These are phyloP conservation scores for Didymella sp. DNA, from an alignment of 2,329 filamentous ascomycete species.

Conservation along the genomic window DNA sequence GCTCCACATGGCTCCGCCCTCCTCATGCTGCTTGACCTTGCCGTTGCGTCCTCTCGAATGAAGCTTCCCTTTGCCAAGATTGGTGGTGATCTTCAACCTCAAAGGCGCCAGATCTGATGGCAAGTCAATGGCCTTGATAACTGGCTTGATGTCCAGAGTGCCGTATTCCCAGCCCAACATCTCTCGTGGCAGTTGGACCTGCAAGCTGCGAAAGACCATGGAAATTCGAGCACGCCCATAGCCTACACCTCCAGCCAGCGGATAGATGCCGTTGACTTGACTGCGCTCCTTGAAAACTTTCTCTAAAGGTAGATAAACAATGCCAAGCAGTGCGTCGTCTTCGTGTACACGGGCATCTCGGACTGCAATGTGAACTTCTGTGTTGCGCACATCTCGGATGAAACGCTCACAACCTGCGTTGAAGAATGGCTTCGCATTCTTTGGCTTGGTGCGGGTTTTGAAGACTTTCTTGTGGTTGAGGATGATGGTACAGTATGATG, in stretches of 20 bases:
- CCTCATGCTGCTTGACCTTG: conserved; percentile 36
- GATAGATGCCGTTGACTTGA: conserved; percentile 71
- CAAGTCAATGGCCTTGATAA: conserved; percentile 59
- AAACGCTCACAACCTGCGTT: conserved; percentile 78
- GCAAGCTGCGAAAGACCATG: conserved; percentile 74
- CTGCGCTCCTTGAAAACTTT: conserved; percentile 68
- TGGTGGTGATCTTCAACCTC: conserved; percentile 67
- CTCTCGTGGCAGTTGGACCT: conserved; percentile 65
- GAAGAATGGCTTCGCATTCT: conserved; percentile 79
- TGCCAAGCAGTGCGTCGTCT: conserved; percentile 71
- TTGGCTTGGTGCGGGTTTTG: conserved; percentile 76
- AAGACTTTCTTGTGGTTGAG: conserved; percentile 74
- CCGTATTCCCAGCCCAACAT: conserved; percentile 75
- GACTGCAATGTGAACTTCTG: conserved; percentile 72
- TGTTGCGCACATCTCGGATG: conserved; percentile 70
- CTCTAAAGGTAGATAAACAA: conserved; percentile 70
- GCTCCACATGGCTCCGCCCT: conserved; percentile 59
- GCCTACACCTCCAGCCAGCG: conserved; percentile 74
- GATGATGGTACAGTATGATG: conserved; percentile 75
- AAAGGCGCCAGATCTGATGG: conserved; percentile 58
- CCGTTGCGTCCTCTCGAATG: conserved; percentile 51
- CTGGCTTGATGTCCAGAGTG: conserved; percentile 68
- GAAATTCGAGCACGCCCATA: conserved; percentile 73
- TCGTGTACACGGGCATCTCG: conserved; percentile 73
- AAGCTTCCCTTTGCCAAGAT: conserved; percentile 65